Conservation (phyloP, 352 stramenopile species). For the Sclerospora graminicola region DNA sequence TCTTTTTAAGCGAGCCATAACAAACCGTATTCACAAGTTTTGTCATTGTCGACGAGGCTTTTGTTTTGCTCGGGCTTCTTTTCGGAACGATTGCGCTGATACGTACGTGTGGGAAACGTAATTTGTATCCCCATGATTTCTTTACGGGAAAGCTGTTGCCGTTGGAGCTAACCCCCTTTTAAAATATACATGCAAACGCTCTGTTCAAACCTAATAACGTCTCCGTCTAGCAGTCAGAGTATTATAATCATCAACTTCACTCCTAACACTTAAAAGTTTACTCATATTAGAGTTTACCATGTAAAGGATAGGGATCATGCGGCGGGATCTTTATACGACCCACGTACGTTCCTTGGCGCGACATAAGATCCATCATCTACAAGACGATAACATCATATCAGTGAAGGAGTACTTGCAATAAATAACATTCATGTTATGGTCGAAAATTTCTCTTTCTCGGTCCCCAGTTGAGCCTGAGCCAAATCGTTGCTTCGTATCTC, state of each 20-base stretch:
- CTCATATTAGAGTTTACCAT: slow-evolving; percentile 23
- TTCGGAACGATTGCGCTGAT: slow-evolving; percentile 68
- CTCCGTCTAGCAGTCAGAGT: slow-evolving; percentile 60
- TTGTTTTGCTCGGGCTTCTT: slow-evolving; percentile 42
- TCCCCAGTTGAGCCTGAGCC: slow-evolving; percentile 63
- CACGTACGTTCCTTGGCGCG: slow-evolving; percentile 78
- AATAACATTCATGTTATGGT: too few relatives aligned
- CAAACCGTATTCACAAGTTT: slow-evolving; percentile 81
- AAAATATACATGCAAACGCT: slow-evolving; percentile 79
- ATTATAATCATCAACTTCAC: slow-evolving; percentile 1
- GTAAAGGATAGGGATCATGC: slow-evolving; percentile 65
- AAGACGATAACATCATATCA: slow-evolving; percentile 1
- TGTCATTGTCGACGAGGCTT: slow-evolving; percentile 38
- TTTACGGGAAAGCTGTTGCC: slow-evolving; percentile 63
- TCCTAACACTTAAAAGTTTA: neutral
- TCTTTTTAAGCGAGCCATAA: slow-evolving; percentile 59
- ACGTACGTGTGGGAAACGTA: slow-evolving; percentile 59
- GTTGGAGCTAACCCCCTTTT: slow-evolving; percentile 54
- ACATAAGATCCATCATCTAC: slow-evolving; percentile 85
- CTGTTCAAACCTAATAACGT: slow-evolving; percentile 80
- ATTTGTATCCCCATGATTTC: slow-evolving; percentile 69
- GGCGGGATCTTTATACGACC: slow-evolving; percentile 72
- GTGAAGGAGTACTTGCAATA: neutral
- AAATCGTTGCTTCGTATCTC: slow-evolving; percentile 72
- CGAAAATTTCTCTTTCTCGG: slow-evolving; percentile 71